Evolutionary conservation across 371 early-diverging fungal species (phyloP).

Genomic region (Massospora cicadina): DNA sequence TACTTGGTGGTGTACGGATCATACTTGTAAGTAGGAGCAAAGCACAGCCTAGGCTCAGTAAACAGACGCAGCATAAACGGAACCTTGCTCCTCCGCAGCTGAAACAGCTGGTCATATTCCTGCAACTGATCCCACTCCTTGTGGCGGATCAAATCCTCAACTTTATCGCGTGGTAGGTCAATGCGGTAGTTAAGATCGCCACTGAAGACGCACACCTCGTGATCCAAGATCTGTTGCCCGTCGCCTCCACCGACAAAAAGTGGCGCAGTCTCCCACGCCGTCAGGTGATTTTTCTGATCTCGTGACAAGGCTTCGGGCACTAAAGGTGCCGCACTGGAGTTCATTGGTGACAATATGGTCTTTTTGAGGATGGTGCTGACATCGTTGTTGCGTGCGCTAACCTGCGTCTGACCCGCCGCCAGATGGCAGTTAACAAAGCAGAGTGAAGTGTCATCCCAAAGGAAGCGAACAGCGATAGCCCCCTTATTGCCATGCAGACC

Average conservation of each 20-base stretch:
- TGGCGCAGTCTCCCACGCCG: constrained; percentile 8
- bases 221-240: constrained; percentile 47
- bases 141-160: constrained; percentile 24
- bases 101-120: constrained; percentile 41
- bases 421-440: constrained; percentile 76
- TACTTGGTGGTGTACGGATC: constrained; percentile 43
- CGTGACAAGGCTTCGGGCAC: not conserved
- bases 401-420: constrained; percentile 63
- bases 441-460: constrained; percentile 54
- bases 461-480: constrained; percentile 56
- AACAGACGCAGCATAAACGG: constrained; percentile 19
- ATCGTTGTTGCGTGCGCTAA: constrained; percentile 53
- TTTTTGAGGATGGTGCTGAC: constrained; percentile 47
- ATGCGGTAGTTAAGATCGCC: constrained; percentile 82
- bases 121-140: constrained; percentile 21
- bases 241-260: constrained; percentile 37
- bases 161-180: constrained; percentile 35
- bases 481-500: constrained; percentile 88
- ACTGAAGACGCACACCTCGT: constrained; percentile 49
- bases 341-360: constrained; percentile 22
- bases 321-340: constrained; percentile 13
- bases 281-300: not conserved
- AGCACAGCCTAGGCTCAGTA: constrained; percentile 37
- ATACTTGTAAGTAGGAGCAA: constrained; percentile 79
- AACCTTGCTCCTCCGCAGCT: constrained; percentile 23